phyloP scores from a whole-genome alignment of 495 filamentous ascomycete species.

The Trichoderma gamsii region DNA sequence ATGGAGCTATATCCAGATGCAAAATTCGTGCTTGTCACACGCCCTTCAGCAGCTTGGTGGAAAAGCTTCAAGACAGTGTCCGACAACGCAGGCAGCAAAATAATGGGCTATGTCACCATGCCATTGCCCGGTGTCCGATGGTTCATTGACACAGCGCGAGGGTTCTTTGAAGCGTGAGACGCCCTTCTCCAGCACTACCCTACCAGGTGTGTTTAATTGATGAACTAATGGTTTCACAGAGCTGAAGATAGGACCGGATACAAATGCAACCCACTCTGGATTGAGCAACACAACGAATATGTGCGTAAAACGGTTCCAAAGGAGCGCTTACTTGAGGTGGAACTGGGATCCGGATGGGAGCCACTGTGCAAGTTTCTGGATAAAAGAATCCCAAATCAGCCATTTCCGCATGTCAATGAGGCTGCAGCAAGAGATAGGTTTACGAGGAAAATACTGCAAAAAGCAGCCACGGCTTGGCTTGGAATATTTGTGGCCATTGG shows the following conservation, averaged over 20 bases:
- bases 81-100: neutral
- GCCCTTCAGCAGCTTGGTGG: constrained; percentile 21
- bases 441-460: neutral
- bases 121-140: neutral
- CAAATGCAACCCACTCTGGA: constrained; percentile 2
- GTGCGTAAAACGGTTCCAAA: constrained; percentile 30
- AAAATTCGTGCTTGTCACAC: constrained; percentile 30
- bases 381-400: constrained; percentile 28
- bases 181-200: neutral
- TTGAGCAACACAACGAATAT: constrained; percentile 31
- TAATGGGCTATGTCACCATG: neutral
- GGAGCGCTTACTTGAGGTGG: constrained; percentile 38
- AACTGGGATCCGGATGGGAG: constrained; percentile 40
- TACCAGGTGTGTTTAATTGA: neutral
- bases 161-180: neutral
- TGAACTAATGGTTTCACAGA: neutral
- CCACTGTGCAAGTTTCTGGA: constrained; percentile 35
- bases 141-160: neutral
- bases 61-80: constrained; percentile 10
- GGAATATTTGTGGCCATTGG: neutral
- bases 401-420: constrained; percentile 35
- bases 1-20: constrained; percentile 35
- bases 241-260: neutral
- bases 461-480: neutral
- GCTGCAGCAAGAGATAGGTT: constrained; percentile 7